Conservation (phyloP, 139 green algal species). For the Axilococcus clingmanii region DNA sequence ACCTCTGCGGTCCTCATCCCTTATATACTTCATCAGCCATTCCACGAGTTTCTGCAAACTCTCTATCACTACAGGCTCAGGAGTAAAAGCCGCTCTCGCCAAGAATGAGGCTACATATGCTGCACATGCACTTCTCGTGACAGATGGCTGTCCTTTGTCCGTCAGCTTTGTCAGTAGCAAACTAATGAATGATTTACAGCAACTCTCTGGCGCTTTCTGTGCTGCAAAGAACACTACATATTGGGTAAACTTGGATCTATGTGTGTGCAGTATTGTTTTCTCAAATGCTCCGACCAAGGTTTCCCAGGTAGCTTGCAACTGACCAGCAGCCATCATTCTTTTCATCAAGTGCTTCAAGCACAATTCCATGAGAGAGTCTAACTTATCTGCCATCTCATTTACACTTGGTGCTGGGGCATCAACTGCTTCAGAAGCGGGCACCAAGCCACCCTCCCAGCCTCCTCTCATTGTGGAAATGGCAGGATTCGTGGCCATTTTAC, state of each 20-base stretch:
- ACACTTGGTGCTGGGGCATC: constrained; percentile 1
- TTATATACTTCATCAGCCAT: constrained; percentile 30
- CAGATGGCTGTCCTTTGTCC: constrained; percentile 39
- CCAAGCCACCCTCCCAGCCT: constrained; percentile 47
- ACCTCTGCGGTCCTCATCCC: constrained; percentile 23
- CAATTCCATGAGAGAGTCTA: constrained; percentile 85
- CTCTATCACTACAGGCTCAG: constrained; percentile 40
- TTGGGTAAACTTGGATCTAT: constrained; percentile 89
- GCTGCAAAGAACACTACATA: constrained; percentile 70
- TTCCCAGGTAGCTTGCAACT: constrained; percentile 45
- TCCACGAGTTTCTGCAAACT: constrained; percentile 24
- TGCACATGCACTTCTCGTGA: constrained; percentile 55
- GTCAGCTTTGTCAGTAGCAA: constrained; percentile 45
- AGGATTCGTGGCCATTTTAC: constrained; percentile 5
- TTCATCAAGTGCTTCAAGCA: constrained; percentile 54
- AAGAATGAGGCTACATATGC: constrained; percentile 85
- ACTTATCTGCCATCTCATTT: constrained; percentile 65
- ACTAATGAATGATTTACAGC: constrained; percentile 35
- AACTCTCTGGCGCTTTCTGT: constrained; percentile 27
- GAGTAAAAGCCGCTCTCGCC: constrained; percentile 50
- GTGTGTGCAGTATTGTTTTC: constrained; percentile 59
- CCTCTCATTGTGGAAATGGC: constrained; percentile 14
- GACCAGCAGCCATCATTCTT: constrained; percentile 20
- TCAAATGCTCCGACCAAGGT: constrained; percentile 62
- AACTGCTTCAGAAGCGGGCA: not conserved